Evolutionary conservation across 176 grass and related monocot species (phyloP).

Genomic region (Paspalum vaginatum): DNA sequence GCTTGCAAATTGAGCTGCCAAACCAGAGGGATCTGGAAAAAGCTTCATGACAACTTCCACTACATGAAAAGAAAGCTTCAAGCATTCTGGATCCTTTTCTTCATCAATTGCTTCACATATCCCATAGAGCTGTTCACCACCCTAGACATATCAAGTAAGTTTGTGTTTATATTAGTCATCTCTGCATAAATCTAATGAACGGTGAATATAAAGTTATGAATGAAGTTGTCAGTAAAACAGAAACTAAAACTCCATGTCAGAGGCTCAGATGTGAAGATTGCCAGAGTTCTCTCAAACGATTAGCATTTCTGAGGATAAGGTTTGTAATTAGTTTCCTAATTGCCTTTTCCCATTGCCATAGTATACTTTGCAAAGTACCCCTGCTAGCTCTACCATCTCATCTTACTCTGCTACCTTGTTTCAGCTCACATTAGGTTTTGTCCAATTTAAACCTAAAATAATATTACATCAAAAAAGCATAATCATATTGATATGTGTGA

Average conservation of each 20-base stretch:
- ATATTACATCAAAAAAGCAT: constrained; percentile 19
- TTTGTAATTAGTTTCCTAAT: background rate
- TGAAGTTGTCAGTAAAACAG: background rate
- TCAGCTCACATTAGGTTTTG: constrained; percentile 8
- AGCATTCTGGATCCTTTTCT: constrained; percentile 85
- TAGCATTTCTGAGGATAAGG: background rate
- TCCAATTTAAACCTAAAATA: constrained; percentile 25
- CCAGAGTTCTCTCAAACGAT: background rate
- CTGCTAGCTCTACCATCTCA: constrained; percentile 20
- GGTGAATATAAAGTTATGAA: constrained; percentile 25
- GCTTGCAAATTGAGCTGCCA: constrained; percentile 53
- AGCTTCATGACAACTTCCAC: constrained; percentile 65
- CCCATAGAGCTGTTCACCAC: constrained; percentile 64
- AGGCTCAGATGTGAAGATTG: constrained; percentile 17
- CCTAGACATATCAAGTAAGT: constrained; percentile 53
- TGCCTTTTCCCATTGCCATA: background rate
- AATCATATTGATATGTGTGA: background rate
- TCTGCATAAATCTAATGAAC: constrained; percentile 15
- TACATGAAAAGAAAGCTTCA: constrained; percentile 80
- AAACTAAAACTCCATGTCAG: constrained; percentile 6
- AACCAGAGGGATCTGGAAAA: constrained; percentile 65
- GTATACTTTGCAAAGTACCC: constrained; percentile 16
- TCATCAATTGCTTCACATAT: constrained; percentile 87
- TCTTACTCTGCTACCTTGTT: constrained; percentile 22
- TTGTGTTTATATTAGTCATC: constrained; percentile 29